Evolutionary conservation across 2,329 filamentous ascomycete species (phyloP), one percentile per base, ranked within the genome.

Genomic region (Epichloe gansuensis): DNA sequence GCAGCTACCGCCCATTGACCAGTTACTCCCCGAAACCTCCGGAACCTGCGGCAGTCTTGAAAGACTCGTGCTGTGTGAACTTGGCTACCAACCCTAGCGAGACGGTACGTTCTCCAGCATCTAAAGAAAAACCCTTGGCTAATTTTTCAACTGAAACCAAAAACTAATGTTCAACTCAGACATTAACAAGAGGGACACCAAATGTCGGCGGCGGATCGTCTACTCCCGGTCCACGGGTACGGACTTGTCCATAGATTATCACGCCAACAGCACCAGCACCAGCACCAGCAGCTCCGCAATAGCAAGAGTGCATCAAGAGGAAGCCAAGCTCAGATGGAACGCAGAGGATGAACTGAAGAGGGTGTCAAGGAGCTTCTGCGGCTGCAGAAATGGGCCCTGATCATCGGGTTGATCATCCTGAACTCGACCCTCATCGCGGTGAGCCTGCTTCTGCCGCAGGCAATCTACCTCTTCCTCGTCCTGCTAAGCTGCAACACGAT

Each of bases 401-500:
- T 71, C 35, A 53, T 63, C 13, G 68, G 69, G 0, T 60, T 71
- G 8, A 54, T 59, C 37, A 50, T 60, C 2, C 57, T 71, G 56
- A 71, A 71, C 48, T 68, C 57, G 3, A 57, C 53, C 1, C 62
- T 71, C 39, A 70, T 71, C 53, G 70, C 64, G 23, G 57, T 70
- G 6, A 63, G 67, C 1, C 61, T 64, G 55, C 63, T 58, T 45
- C 72, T 68, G 45, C 69, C 67, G 57, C 64, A 73, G 52, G 62
- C 68, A 15, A 71, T 70, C 56, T 71, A 72, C 56, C 67, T 72
- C 51, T 69, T 74, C 50, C 69, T 75, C 17, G 60, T 73, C 0
- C 65, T 74, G 1, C 63, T 75, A 46, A 75, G 72, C 59, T 73
- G 71, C 52, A 69, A 72, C 57, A 75, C 73, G 0, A 63, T 69